Evolutionary conservation across 768 basidiomycete genomes (phyloP), one percentile per base, ranked within the genome.

Genomic region (Infundibulicybe gibba): DNA sequence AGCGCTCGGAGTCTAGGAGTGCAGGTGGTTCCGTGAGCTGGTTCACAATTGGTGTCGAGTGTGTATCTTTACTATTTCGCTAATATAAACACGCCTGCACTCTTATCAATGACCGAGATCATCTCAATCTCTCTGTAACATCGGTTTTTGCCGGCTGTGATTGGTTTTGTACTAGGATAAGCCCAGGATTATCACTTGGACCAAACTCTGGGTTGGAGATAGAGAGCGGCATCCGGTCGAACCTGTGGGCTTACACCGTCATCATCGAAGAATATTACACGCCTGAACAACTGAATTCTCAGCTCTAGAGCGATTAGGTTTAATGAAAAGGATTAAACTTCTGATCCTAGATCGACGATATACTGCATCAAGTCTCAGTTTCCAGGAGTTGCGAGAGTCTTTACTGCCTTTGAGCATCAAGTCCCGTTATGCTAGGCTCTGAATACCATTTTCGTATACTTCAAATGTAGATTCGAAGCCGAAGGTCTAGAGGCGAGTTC

Each of bases 1-100:
- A 90, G 87, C 55, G 93, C 93, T 43, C 85, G 74, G 74, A 91
- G 85, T 51, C 70, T 97, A 60, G 97, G 97, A 30, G 75, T 99
- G 40, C 83, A 87, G 60, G 91, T 97, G 47, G 85, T 97, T 50
- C 85, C 90, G 62, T 98, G 75, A 82, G 59, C 54, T 50, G 43
- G 39, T 47, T 44, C 54, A 50, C 55, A 41, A 52, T 59, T 59
- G 38, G 41, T 42, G 25, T 25, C 25, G 25, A 33, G 49, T 48
- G 41, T 44, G 54, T 58, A 55, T 49, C 47, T 51, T 40, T 43
- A 39, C 37, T 30, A 41, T 41, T 52, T 39, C 11, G 16, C 38
- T 38, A 41, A 42, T 53, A 30, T 32, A 16, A 49, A 41, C 42
- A 34, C 48, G 31, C 42, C 25, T 43, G 34, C 34, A 49, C 38